These are phyloP conservation scores for Phallus indusiatus DNA, from an alignment of 768 basidiomycete genomes.

Conservation along the genomic window DNA sequence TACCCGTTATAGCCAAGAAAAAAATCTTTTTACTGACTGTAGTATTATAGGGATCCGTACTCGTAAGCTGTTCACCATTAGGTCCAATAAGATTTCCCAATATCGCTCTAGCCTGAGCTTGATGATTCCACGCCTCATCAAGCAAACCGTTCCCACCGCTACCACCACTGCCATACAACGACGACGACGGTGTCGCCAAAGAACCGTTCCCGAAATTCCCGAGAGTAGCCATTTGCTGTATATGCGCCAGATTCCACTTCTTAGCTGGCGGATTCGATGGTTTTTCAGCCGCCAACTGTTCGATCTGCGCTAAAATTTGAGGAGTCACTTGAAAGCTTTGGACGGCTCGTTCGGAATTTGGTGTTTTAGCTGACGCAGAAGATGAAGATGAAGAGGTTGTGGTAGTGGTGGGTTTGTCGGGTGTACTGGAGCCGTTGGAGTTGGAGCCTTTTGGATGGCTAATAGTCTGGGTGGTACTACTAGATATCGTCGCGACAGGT, in stretches of 20 bases:
- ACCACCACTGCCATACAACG: neutral
- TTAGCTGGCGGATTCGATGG: neutral
- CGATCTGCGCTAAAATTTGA: constrained; percentile 3
- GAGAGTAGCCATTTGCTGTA: neutral
- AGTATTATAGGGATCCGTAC: constrained; percentile 91
- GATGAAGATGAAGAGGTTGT: too few relatives aligned
- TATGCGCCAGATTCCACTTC: neutral
- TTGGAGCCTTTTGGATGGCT: too few relatives aligned
- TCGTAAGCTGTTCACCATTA: constrained; percentile 78
- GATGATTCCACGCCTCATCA: constrained; percentile 79
- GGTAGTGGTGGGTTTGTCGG: neutral
- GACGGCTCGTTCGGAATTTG: neutral
- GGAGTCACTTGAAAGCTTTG: neutral
- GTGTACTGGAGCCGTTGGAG: neutral
- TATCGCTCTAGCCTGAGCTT: constrained; percentile 74
- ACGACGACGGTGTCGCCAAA: neutral
- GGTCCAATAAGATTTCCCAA: constrained; percentile 78
- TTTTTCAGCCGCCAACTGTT: neutral
- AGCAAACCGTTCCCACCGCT: constrained; percentile 35
- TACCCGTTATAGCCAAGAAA: neutral
- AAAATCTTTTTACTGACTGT: constrained; percentile 50
- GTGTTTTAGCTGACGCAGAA: neutral
- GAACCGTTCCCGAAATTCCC: neutral
- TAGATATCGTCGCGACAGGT: neutral
- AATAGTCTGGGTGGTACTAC: too few relatives aligned